These are phyloP conservation scores for Mucor sp. DNA, from an alignment of 371 early-diverging fungal species.

Conservation along the genomic window DNA sequence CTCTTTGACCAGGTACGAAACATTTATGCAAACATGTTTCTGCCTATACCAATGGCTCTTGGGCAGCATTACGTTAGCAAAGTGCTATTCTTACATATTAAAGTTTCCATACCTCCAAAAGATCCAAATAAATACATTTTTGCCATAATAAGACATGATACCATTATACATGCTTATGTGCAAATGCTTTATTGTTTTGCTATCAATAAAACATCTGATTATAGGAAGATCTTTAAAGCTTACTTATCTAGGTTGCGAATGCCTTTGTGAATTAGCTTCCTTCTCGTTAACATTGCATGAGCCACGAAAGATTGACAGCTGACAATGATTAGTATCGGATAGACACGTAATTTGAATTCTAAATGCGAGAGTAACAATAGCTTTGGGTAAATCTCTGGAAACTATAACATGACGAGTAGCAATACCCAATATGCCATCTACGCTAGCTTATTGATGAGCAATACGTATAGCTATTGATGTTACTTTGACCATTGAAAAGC, in stretches of 20 bases:
- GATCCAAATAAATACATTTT: not conserved
- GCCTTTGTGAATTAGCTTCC: too few relatives aligned
- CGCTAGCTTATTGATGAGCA: too few relatives aligned
- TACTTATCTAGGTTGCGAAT: too few relatives aligned
- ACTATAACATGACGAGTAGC: constrained; percentile 22
- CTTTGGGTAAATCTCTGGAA: constrained; percentile 16
- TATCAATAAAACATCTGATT: too few relatives aligned
- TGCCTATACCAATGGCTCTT: not conserved
- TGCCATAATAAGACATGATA: not conserved
- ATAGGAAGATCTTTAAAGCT: too few relatives aligned
- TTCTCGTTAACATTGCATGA: too few relatives aligned
- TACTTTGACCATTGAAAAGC: constrained; percentile 32
- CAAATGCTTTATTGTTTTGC: not conserved
- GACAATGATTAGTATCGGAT: too few relatives aligned
- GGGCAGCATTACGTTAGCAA: not conserved
- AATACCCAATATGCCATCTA: too few relatives aligned
- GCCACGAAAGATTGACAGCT: too few relatives aligned
- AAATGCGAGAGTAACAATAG: too few relatives aligned
- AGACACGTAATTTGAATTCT: too few relatives aligned
- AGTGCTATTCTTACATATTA: not conserved
- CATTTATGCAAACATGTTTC: not conserved
- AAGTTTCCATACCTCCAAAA: not conserved
- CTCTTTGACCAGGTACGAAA: not conserved
- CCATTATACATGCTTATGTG: not conserved
- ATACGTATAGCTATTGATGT: constrained; percentile 16